Conservation (phyloP, 2,329 filamentous ascomycete genomes). For the Pseudogymnoascus sp. region DNA sequence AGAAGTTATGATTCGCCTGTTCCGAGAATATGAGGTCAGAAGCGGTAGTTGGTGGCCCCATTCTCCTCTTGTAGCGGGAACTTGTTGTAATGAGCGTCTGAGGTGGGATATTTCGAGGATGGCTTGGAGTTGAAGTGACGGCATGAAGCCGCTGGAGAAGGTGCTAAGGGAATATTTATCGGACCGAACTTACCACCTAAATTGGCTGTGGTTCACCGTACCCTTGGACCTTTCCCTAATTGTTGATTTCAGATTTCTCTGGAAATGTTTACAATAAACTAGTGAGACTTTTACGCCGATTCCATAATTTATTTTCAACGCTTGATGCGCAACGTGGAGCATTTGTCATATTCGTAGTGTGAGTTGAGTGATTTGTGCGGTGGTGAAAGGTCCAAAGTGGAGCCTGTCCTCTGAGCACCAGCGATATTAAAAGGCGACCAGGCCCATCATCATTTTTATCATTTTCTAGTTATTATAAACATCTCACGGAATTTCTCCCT, state of each 20-base stretch:
- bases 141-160: background rate
- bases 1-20: constrained; percentile 57
- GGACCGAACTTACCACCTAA: background rate
- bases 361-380: background rate
- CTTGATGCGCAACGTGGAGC: background rate
- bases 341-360: background rate
- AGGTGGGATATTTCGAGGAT: background rate
- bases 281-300: too few relatives aligned
- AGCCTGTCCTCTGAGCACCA: background rate
- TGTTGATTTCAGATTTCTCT: background rate
- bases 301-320: background rate
- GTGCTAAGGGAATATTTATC: background rate
- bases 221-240: background rate
- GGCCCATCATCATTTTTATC: background rate
- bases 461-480: background rate
- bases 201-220: background rate
- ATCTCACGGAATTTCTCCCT: background rate
- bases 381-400: background rate
- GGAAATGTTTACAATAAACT: too few relatives aligned
- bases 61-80: constrained; percentile 12
- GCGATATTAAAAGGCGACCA: background rate
- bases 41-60: constrained; percentile 39
- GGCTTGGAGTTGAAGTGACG: background rate
- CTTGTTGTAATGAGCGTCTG: background rate
- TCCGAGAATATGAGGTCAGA: constrained; percentile 38